Evolutionary conservation across 2,329 filamentous ascomycete genomes (phyloP), one percentile per base, ranked within the genome.

Genomic region (Shiraia bambusicola): DNA sequence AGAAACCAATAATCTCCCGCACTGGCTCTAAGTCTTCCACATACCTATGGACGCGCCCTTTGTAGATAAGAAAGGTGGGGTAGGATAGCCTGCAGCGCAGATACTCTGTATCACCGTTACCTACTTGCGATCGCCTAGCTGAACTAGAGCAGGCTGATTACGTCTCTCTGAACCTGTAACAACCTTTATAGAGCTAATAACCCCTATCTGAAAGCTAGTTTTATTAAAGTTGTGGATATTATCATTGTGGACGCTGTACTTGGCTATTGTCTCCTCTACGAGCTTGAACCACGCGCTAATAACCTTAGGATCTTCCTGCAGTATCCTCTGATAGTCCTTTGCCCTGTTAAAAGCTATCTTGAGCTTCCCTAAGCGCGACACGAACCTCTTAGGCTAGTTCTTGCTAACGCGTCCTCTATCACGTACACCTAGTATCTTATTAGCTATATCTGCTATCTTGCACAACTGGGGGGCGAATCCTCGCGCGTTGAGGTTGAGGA

Each of bases 1-100:
- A 76, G 3, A 45, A n/a, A 2, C 43, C 25, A 9, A 75, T 53
- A 6, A 72, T 50, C 39, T 52, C 28, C 40, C 28, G 27, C 26
- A 39, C 14, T 1, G 42, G 36, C 6, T 54, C 33, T 8, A 28
- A 19, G 14, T 57, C 34, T 6, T 45, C 45, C n/a, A n/a, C 58
- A 22, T 56, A n/a, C n/a, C n/a, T n/a, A n/a, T n/a, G n/a, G n/a
- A n/a, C n/a, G n/a, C n/a, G n/a, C n/a, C n/a, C n/a, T n/a, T n/a
- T n/a, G n/a, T n/a, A n/a, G n/a, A n/a, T n/a, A n/a, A n/a, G n/a
- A n/a, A n/a, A n/a, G n/a, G n/a, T n/a, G n/a, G n/a, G n/a, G n/a
- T n/a, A n/a, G n/a, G n/a, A n/a, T n/a, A n/a, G n/a, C n/a, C n/a
- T n/a, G n/a, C n/a, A n/a, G n/a, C n/a, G n/a, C n/a, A n/a, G n/a